Base-by-base conservation (phyloP, 495 filamentous ascomycete species). In the Cenococcum geophilum region DNA sequence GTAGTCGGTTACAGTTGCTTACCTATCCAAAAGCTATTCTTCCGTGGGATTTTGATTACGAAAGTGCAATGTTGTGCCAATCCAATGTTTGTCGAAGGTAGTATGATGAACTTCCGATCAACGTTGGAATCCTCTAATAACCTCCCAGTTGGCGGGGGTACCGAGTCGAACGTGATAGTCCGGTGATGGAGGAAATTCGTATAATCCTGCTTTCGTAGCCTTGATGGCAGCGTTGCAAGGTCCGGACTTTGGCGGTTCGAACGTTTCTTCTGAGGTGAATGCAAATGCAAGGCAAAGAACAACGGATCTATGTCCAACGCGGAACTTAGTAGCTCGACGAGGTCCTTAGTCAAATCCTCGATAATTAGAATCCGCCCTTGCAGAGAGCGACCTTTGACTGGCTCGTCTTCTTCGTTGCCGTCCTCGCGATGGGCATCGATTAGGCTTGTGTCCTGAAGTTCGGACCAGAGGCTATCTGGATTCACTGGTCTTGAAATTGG, bases 41-140 rank as follows among this genome's bases (percentile, higher is more conserved):
- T 22, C 16, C 35, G 37, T 23, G 22, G 48, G 6, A 54, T 21
- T 21, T 21, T 20, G 1, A 65, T 25, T 11, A 63, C 45, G 10
- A 60, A 67, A 10, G 50, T 40, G 48, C 64, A 62, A 22, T 63
- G 60, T 47, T 67, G 64, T 54, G 50, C 56, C 5, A 67, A 40
- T 1, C 55, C 64, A 32, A 63, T 50, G 3, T 63, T 14, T 36
- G 49, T 1, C 34, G 37, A 25, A 23, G 50, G 52, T 21, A 58
- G 2, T 1, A 48, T n/a, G 2, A 60, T 52, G 8, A 63, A 5
- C 53, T 60, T 67, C 3, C 60, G 64, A 22, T 52, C 34, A 4
- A 60, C 53, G 6, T 48, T 56, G 4, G 21, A 32, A 12, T 48
- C 37, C 32, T 52, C 21, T 47, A 37, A n/a, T 12, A 61, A 10